Conservation (phyloP, 331 rosid species). For the Acacia concinna region DNA sequence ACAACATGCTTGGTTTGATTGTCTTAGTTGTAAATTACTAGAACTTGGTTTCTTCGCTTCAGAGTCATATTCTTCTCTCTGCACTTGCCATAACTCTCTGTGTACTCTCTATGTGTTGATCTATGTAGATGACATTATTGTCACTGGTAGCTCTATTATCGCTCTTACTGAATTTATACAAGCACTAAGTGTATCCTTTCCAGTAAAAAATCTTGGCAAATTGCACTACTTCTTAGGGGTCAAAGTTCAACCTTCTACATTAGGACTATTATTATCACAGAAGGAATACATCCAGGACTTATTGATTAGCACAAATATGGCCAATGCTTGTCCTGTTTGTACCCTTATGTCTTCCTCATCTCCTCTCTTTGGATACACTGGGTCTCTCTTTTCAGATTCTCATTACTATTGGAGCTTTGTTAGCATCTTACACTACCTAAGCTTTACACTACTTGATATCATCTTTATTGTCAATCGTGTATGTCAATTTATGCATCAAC, state of each 20-base stretch:
- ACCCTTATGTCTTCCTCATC: not conserved
- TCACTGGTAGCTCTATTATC: not conserved
- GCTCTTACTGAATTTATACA: too few species aligned
- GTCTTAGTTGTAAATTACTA: rapidly evolving
- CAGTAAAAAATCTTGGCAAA: not conserved
- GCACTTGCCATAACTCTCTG: not conserved
- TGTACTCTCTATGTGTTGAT: too few species aligned
- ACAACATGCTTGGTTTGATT: not conserved
- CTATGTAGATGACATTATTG: not conserved
- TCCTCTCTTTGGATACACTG: too few species aligned
- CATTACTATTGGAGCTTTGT: not conserved
- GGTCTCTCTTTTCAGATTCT: too few species aligned
- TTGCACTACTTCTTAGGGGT: not conserved
- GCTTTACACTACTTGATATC: not conserved
- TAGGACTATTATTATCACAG: not conserved
- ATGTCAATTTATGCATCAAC: not conserved
- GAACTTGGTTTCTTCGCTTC: not conserved
- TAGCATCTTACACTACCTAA: not conserved
- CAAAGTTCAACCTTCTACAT: rapidly evolving
- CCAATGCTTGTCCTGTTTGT: rapidly evolving
- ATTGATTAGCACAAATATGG: not conserved
- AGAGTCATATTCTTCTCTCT: not conserved
- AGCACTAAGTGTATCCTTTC: not conserved
- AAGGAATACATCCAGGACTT: too few species aligned
- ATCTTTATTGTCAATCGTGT: not conserved